These are phyloP conservation scores for Dactylorhiza incarnata DNA, from an alignment of 106 monocot species.

Conservation along the genomic window DNA sequence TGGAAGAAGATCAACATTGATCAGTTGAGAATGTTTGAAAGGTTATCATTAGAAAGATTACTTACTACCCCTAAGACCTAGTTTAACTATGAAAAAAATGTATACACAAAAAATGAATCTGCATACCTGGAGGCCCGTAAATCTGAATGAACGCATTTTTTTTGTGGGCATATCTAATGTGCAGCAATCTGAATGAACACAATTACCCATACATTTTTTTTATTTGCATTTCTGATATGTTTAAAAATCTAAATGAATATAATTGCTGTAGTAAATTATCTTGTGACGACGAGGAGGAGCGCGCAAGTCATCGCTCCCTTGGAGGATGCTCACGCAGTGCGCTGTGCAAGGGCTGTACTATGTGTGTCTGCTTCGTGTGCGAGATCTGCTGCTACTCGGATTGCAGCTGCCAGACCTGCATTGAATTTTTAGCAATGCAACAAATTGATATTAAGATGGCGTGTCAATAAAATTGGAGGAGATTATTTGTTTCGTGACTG, in stretches of 20 bases:
- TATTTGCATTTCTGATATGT: background rate
- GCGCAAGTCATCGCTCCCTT: slow-evolving; percentile 32
- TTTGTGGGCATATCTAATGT: too few relatives aligned
- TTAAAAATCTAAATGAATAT: background rate
- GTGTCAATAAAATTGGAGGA: background rate
- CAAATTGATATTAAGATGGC: background rate
- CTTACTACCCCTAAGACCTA: too few relatives aligned
- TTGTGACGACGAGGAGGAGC: slow-evolving; percentile 58
- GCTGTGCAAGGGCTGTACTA: slow-evolving; percentile 47
- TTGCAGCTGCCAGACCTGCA: slow-evolving; percentile 54
- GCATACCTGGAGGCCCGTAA: too few relatives aligned
- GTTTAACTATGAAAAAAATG: too few relatives aligned
- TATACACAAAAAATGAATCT: too few relatives aligned
- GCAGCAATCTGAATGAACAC: too few relatives aligned
- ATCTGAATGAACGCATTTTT: too few relatives aligned
- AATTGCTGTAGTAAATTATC: slow-evolving; percentile 17
- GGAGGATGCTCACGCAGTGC: slow-evolving; percentile 44
- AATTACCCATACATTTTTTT: too few relatives aligned
- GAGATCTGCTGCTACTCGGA: slow-evolving; percentile 54
- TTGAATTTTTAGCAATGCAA: slow-evolving; percentile 41
- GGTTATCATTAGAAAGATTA: too few relatives aligned
- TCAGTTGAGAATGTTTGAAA: too few relatives aligned
- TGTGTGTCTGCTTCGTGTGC: slow-evolving; percentile 67
- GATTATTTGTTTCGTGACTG: background rate
- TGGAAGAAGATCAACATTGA: too few relatives aligned